A percentile compares a stretch with the other conserved stretches of the same genome.
phyloP scores from a whole-genome alignment of 208 protist genomes.

The Acanthamoeba triangularis region DNA sequence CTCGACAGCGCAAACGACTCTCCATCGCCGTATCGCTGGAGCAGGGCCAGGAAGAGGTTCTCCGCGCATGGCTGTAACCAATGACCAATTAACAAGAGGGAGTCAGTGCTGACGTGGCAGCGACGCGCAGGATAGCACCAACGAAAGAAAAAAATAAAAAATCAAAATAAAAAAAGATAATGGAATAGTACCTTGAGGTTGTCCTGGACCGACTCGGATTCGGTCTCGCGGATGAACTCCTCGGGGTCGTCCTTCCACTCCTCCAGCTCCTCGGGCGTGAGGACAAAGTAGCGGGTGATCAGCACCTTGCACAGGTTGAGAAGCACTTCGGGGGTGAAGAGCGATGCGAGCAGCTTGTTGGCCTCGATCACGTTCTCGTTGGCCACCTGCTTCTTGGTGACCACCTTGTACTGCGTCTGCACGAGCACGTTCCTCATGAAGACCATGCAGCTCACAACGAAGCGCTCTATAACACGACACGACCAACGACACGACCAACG shows the following conservation, averaged over 20 bases:
- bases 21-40: conserved; percentile 40
- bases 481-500: background rate
- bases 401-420: conserved; percentile 64
- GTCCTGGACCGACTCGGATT: conserved; percentile 67
- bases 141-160: background rate
- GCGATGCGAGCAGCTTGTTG: conserved; percentile 6
- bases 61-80: conserved; percentile 62
- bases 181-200: conserved; percentile 71
- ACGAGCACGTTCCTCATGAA: conserved; percentile 70
- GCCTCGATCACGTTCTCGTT: conserved; percentile 70
- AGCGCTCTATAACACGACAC: background rate
- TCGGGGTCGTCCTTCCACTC: conserved; percentile 77
- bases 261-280: conserved; percentile 58
- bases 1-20: conserved; percentile 6
- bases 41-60: conserved; percentile 40
- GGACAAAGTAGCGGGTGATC: conserved; percentile 57
- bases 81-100: background rate
- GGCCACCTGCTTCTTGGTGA: background rate
- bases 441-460: conserved; percentile 33
- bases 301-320: conserved; percentile 54
- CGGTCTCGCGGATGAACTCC: conserved; percentile 72
- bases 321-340: conserved; percentile 64
- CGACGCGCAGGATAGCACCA: background rate
- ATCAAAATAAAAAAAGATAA: too few relatives aligned
- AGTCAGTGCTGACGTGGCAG: background rate